A percentile compares a stretch with the other conserved stretches of the same genome.
phyloP scores from a whole-genome alignment of 352 stramenopile species.

The Globisporangium heterothallicum region DNA sequence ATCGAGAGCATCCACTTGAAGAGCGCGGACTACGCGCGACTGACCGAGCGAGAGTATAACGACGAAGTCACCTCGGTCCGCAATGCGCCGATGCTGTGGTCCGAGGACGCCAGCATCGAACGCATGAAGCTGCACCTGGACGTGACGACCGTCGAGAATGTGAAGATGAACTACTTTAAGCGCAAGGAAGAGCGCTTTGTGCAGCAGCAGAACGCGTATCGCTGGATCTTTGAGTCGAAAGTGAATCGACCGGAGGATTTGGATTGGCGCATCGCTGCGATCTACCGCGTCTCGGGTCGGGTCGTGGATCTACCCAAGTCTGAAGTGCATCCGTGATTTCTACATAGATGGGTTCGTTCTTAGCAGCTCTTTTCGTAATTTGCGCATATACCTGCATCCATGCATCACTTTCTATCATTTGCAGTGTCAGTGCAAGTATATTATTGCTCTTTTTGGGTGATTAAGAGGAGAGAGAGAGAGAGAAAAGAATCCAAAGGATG shows the following conservation, averaged over 20 bases:
- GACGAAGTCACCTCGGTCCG: not conserved
- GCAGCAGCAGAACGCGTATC: slow-evolving; percentile 8
- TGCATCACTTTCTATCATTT: too few species aligned
- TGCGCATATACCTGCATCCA: too few species aligned
- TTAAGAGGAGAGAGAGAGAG: too few species aligned
- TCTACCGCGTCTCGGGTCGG: slow-evolving; percentile 1
- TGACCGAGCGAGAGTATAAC: slow-evolving; percentile 5
- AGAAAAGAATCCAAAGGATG: too few species aligned
- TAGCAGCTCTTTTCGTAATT: too few species aligned
- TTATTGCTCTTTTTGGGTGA: too few species aligned
- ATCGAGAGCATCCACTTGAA: slow-evolving; percentile 4
- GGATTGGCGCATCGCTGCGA: slow-evolving; percentile 38
- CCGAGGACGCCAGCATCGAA: slow-evolving; percentile 2
- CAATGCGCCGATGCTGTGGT: not conserved
- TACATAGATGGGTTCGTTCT: too few species aligned
- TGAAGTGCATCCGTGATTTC: too few species aligned
- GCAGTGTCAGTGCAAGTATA: too few species aligned
- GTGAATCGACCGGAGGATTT: slow-evolving; percentile 46
- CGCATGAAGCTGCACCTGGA: slow-evolving; percentile 2
- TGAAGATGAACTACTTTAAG: slow-evolving; percentile 7
- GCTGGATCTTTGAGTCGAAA: slow-evolving; percentile 40
- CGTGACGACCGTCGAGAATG: slow-evolving; percentile 8
- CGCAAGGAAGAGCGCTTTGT: not conserved
- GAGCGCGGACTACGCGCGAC: slow-evolving; percentile 1
- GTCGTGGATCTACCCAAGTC: not conserved